phyloP scores from a whole-genome alignment of 208 protist species.

The Novymonas esmeraldas region DNA sequence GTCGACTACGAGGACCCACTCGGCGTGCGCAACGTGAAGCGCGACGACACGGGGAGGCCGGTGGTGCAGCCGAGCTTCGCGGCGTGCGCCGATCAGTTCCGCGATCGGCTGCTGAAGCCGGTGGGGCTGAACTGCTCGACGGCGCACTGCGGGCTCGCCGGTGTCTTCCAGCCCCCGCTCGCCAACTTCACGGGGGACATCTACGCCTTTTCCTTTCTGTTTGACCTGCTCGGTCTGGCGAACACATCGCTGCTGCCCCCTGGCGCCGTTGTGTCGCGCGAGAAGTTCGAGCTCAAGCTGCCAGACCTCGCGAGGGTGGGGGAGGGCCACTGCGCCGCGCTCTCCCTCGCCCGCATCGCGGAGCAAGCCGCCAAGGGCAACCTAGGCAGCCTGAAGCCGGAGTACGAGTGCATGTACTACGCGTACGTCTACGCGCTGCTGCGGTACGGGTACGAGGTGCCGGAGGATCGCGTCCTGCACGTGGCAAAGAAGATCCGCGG shows the following conservation, averaged over 20 bases:
- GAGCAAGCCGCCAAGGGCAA: constrained; percentile 3
- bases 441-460: constrained; percentile 57
- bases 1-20: constrained; percentile 20
- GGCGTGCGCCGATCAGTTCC: constrained; percentile 47
- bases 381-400: constrained; percentile 34
- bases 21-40: constrained; percentile 35
- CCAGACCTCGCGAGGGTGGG: constrained; percentile 24
- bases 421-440: constrained; percentile 78
- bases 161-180: constrained; percentile 67
- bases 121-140: constrained; percentile 14
- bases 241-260: constrained; percentile 4
- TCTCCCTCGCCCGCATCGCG: constrained; percentile 32
- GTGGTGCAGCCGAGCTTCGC: constrained; percentile 30
- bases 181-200: constrained; percentile 44
- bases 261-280: constrained; percentile 18
- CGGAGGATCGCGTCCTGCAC: constrained; percentile 49
- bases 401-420: constrained; percentile 80
- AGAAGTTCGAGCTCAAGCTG: constrained; percentile 33
- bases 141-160: constrained; percentile 54
- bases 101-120: constrained; percentile 38
- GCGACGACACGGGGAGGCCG: constrained; percentile 5
- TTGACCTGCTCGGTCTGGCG: constrained; percentile 42
- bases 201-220: constrained; percentile 80
- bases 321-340: constrained; percentile 23
- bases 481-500: constrained; percentile 85